Percentiles rank a stretch among this genome's conserved stretches.
Conservation (phyloP, 2,329 filamentous ascomycete species). For the Pseudocercospora pini-densiflorae region DNA sequence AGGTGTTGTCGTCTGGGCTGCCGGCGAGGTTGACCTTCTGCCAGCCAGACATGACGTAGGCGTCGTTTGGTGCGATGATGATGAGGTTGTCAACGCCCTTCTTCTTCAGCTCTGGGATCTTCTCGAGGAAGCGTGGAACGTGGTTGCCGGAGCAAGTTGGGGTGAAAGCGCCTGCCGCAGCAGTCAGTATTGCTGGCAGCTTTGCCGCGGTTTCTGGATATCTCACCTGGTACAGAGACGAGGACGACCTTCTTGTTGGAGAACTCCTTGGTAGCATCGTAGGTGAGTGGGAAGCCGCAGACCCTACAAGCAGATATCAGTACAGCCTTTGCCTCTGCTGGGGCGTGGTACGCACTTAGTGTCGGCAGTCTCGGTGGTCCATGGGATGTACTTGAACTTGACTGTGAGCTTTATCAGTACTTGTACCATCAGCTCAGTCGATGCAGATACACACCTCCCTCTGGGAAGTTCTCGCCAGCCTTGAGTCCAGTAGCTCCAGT, state of each 20-base stretch:
- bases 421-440: not conserved
- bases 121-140: slow-evolving; percentile 26
- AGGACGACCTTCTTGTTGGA: slow-evolving; percentile 29
- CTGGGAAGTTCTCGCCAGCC: slow-evolving; percentile 28
- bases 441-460: slow-evolving; percentile 23
- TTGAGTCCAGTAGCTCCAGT: slow-evolving; percentile 25
- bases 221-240: slow-evolving; percentile 24
- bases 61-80: slow-evolving; percentile 30
- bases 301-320: slow-evolving; percentile 10
- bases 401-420: slow-evolving; percentile 18
- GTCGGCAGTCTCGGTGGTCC: slow-evolving; percentile 24
- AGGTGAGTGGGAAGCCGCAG: slow-evolving; percentile 27
- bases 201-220: not conserved
- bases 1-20: slow-evolving; percentile 28
- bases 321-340: not conserved
- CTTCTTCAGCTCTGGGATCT: slow-evolving; percentile 27
- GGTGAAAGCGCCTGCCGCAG: slow-evolving; percentile 24
- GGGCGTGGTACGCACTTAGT: slow-evolving; percentile 14
- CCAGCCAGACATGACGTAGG: slow-evolving; percentile 30
- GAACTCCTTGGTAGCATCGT: slow-evolving; percentile 29
- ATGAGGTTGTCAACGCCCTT: slow-evolving; percentile 30
- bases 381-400: slow-evolving; percentile 33
- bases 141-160: slow-evolving; percentile 31
- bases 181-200: not conserved
- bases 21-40: slow-evolving; percentile 28